A percentile compares a stretch with the other conserved stretches of the same genome.
Conservation (phyloP, 129 eudicot species). For the Mikania micrantha region DNA sequence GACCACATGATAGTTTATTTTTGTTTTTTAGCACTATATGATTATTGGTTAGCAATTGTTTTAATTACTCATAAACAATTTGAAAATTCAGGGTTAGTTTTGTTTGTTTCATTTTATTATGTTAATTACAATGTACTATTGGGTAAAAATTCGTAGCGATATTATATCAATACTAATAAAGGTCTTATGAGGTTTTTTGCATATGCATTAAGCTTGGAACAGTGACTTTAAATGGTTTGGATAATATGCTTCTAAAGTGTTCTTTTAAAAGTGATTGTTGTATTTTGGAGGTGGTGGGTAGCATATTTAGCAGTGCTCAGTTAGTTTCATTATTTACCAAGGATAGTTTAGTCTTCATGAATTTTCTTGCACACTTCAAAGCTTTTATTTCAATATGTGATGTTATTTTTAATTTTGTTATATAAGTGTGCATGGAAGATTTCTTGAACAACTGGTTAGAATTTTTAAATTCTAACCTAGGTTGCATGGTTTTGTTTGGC, state of each 20-base stretch:
- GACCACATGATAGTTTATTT: not conserved
- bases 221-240: conserved; percentile 3
- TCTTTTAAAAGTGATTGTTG: not conserved
- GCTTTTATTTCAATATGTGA: not conserved
- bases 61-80: not conserved
- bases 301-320: not conserved
- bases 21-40: conserved; percentile 3
- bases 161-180: not conserved
- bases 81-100: not conserved
- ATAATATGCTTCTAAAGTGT: not conserved
- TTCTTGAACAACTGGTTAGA: not conserved
- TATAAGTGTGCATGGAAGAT: not conserved
- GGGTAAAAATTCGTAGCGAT: not conserved
- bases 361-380: not conserved
- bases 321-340: not conserved
- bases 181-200: not conserved
- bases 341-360: not conserved
- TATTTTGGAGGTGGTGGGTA: not conserved
- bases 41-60: not conserved
- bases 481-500: not conserved
- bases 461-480: not conserved
- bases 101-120: not conserved
- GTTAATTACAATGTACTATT: not conserved
- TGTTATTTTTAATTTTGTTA: not conserved
- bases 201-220: conserved; percentile 13